Evolutionary conservation across 2,329 filamentous ascomycete species (phyloP).

Genomic region (Chalaropsis thielavioides): DNA sequence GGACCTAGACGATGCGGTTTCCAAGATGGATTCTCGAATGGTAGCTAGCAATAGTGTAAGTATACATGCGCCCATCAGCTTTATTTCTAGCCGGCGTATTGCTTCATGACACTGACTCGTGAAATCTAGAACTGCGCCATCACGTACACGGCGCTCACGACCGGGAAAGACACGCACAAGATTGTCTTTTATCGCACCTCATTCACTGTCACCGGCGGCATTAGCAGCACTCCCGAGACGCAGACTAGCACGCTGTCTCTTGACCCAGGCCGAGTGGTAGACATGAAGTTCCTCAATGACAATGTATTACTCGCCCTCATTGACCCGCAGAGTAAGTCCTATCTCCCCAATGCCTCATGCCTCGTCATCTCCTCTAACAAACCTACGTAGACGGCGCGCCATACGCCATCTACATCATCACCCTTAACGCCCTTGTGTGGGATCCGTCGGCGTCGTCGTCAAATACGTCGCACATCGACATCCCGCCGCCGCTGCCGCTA

Average conservation of each 20-base stretch:
- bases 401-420: constrained; percentile 13
- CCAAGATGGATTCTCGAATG: constrained; percentile 45
- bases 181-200: constrained; percentile 43
- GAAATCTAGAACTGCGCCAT: constrained; percentile 2
- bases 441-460: not conserved
- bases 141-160: not conserved
- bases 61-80: too few relatives aligned
- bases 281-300: constrained; percentile 55
- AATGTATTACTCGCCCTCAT: constrained; percentile 45
- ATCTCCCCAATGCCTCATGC: not conserved
- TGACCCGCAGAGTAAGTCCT: constrained; percentile 27
- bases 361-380: not conserved
- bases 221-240: constrained; percentile 34
- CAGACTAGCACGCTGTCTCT: constrained; percentile 31
- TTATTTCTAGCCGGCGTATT: too few relatives aligned
- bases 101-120: constrained; percentile 29
- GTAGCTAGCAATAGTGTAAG: constrained; percentile 22
- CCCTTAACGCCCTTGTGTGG: constrained; percentile 10
- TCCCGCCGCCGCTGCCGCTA: constrained; percentile 16
- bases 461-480: not conserved
- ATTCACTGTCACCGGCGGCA: constrained; percentile 42
- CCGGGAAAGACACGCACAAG: constrained; percentile 21
- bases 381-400: not conserved
- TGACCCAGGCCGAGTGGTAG: constrained; percentile 34
- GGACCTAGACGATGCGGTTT: constrained; percentile 31